Base-by-base conservation (phyloP, 345 rosid genomes). In the Hirschfeldia incana region DNA sequence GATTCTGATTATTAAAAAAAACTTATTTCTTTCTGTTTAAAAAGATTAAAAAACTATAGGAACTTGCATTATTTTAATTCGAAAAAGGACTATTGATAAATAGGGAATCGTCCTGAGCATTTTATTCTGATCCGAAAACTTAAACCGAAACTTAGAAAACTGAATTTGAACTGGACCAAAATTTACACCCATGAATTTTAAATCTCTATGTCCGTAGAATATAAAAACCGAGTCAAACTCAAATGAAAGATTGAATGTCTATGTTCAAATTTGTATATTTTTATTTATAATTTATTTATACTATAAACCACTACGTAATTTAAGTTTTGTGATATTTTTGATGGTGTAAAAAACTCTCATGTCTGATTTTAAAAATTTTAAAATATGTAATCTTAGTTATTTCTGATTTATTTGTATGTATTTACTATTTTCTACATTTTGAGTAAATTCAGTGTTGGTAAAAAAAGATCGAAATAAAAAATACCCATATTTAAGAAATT, bases 1-100 rank as follows among this genome's bases (percentile, higher is more conserved):
- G 66, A 69, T 80, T 80, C 61, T 65, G 4, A 58, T 65, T 65
- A 49, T 60, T 75, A 11, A 17, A 30, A 30, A 36, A 67, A 8
- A 15, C 15, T 29, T 10, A 16, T 59, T n/a, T 49, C 27, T 68
- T 11, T 70, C 37, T 26, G 65, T 66, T 67, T 67, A 67, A 57
- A 33, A n/a, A 51, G 11, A 51, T 15, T 11, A 70, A 53, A 29
- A 46, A 69, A n/a, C 17, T 49, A 13, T n/a, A 49, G 17, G 57
- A 49, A n/a, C 57, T 49, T n/a, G 17, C 4, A 68, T 42, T 67
- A 16, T 6, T 49, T 49, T 1, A 49, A n/a, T n/a, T 49, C n/a
- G 57, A 49, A n/a, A 44, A 49, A 46, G 17, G 57, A 49, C 57
- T 49, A 12, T 4, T 46, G 16, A 46, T 46, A 46, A 13, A 46